Percentiles rank a stretch among this genome's conserved stretches.
Evolutionary conservation across 805 yeast species (phyloP).

Genomic region (Brettanomyces custersianus): DNA sequence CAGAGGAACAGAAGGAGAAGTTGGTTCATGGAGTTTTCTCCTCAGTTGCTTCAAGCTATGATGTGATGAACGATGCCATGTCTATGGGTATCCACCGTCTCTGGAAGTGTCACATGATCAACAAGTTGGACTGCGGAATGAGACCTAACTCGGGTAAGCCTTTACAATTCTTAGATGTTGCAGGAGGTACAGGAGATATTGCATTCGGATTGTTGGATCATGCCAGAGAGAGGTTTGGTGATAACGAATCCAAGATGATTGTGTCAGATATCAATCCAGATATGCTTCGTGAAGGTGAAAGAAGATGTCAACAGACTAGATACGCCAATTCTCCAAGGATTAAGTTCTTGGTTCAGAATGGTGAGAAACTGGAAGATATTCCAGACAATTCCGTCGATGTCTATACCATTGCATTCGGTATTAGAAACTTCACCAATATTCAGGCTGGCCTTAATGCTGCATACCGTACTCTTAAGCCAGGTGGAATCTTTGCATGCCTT

Average conservation of each 20-base stretch:
- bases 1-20: slow-evolving; percentile 70
- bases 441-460: slow-evolving; percentile 95
- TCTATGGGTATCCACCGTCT: slow-evolving; percentile 89
- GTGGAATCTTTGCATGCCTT: slow-evolving; percentile 94
- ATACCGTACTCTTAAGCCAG: slow-evolving; percentile 89
- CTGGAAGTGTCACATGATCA: slow-evolving; percentile 90
- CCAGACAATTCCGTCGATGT: slow-evolving; percentile 86
- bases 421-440: slow-evolving; percentile 90
- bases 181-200: slow-evolving; percentile 98
- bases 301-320: slow-evolving; percentile 49
- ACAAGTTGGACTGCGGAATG: slow-evolving; percentile 84
- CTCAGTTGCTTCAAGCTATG: slow-evolving; percentile 90
- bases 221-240: slow-evolving; percentile 72
- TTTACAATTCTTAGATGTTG: slow-evolving; percentile 85
- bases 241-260: slow-evolving; percentile 70
- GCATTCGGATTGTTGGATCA: slow-evolving; percentile 93
- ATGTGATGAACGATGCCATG: slow-evolving; percentile 97
- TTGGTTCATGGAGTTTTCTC: slow-evolving; percentile 83
- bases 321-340: slow-evolving; percentile 69
- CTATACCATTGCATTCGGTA: slow-evolving; percentile 95
- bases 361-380: slow-evolving; percentile 78
- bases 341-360: slow-evolving; percentile 81
- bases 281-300: slow-evolving; percentile 88
- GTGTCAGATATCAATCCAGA: slow-evolving; percentile 93
- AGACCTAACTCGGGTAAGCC: slow-evolving; percentile 76